phyloP scores from a whole-genome alignment of 208 protist species.

The Leptomonas pyrrhocoris region DNA sequence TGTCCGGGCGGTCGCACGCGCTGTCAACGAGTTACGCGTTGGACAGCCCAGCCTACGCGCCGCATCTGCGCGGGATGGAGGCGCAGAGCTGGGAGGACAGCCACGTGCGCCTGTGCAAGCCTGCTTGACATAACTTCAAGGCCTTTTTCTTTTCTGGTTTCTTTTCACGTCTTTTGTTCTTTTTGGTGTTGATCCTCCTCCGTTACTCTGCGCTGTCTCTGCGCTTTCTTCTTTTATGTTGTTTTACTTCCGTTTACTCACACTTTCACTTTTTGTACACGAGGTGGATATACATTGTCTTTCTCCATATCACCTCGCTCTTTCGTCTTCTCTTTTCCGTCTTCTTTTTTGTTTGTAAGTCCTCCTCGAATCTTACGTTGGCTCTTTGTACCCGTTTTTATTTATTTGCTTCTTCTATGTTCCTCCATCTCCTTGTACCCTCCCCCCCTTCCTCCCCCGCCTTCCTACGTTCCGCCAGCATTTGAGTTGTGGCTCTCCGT shows the following conservation, averaged over 20 bases:
- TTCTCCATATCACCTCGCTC: not conserved
- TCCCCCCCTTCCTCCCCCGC: too few species aligned
- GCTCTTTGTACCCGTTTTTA: not conserved
- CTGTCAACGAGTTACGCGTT: constrained; percentile 21
- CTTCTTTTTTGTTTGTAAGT: not conserved
- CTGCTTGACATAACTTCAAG: not conserved
- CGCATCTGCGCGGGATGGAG: constrained; percentile 7
- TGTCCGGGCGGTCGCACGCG: constrained; percentile 19
- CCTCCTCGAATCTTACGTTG: not conserved
- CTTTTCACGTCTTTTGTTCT: constrained; percentile 10
- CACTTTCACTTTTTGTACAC: not conserved
- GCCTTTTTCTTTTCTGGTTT: not conserved
- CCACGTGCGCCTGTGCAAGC: constrained; percentile 8
- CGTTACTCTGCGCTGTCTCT: not conserved
- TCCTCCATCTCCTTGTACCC: not conserved
- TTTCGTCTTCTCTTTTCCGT: not conserved
- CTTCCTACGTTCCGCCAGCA: too few species aligned
- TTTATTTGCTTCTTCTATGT: not conserved
- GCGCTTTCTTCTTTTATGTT: not conserved
- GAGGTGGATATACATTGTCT: not conserved
- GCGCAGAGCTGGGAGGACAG: constrained; percentile 10
- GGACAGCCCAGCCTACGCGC: constrained; percentile 24
- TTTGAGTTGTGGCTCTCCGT: too few species aligned
- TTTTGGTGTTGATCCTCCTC: not conserved
- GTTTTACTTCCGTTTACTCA: not conserved